phyloP scores from a whole-genome alignment of 1,284 basidiomycete species.

The Ganoderma lingzhi region DNA sequence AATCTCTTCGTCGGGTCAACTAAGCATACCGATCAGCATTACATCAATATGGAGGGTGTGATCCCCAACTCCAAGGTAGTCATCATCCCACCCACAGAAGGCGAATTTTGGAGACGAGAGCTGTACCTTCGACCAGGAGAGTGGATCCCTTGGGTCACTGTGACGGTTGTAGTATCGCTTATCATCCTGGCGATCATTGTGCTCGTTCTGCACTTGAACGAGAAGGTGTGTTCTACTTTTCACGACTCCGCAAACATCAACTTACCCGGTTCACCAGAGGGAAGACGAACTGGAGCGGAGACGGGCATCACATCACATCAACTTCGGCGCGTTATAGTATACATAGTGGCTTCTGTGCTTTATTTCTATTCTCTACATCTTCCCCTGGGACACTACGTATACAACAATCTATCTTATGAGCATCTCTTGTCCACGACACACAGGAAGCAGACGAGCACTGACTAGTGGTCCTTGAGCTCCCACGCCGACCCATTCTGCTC shows the following conservation, averaged over 20 bases:
- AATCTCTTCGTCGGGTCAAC: constrained; percentile 94
- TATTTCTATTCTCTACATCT: constrained; percentile 9
- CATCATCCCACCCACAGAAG: constrained; percentile 80
- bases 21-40: constrained; percentile 73
- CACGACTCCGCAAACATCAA: not conserved
- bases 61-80: constrained; percentile 98
- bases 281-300: constrained; percentile 93
- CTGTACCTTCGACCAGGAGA: constrained; percentile 94
- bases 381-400: constrained; percentile 17
- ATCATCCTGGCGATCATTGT: constrained; percentile 84
- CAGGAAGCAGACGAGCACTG: constrained; percentile 8
- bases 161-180: constrained; percentile 83
- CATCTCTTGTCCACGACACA: not conserved
- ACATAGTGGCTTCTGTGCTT: constrained; percentile 24
- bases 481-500: constrained; percentile 50
- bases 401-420: constrained; percentile 23
- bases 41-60: constrained; percentile 93
- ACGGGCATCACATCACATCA: constrained; percentile 91
- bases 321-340: constrained; percentile 89
- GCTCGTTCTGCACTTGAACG: constrained; percentile 87
- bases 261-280: constrained; percentile 55
- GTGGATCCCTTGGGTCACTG: constrained; percentile 97
- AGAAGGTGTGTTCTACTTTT: constrained; percentile 70
- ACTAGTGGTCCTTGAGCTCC: constrained; percentile 38
- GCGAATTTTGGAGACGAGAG: constrained; percentile 84